These are phyloP conservation scores for Penicillium longicatenatum DNA, from an alignment of 495 filamentous ascomycete genomes.

Conservation along the genomic window DNA sequence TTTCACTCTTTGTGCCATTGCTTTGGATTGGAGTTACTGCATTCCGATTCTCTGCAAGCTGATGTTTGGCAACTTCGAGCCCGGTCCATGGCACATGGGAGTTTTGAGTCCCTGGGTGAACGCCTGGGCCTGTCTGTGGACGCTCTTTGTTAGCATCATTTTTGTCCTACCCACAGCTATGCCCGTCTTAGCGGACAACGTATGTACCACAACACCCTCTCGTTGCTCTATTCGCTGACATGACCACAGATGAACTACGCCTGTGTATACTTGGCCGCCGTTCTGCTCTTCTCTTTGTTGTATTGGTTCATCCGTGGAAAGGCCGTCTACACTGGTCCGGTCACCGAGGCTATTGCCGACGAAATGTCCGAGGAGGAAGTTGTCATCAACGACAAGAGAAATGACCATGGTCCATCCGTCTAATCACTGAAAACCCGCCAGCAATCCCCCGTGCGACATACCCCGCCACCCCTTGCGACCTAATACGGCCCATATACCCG, in stretches of 20 bases:
- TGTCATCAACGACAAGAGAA: slow-evolving; percentile 9
- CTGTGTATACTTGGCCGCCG: slow-evolving; percentile 17
- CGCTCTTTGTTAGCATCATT: slow-evolving; percentile 59
- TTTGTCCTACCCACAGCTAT: slow-evolving; percentile 60
- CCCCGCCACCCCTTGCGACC: neutral
- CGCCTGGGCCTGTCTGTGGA: slow-evolving; percentile 58
- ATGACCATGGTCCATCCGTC: slow-evolving; percentile 12
- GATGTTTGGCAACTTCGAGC: slow-evolving; percentile 55
- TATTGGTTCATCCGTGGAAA: slow-evolving; percentile 25
- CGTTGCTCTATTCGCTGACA: neutral
- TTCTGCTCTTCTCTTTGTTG: slow-evolving; percentile 13
- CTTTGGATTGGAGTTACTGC: slow-evolving; percentile 63
- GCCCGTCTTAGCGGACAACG: slow-evolving; percentile 50
- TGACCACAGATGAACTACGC: slow-evolving; percentile 45
- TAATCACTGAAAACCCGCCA: slow-evolving; percentile 1
- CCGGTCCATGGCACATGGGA: slow-evolving; percentile 64
- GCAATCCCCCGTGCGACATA: slow-evolving; percentile 3
- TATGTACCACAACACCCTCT: slow-evolving; percentile 21
- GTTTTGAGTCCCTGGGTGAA: slow-evolving; percentile 48
- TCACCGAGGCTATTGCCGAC: slow-evolving; percentile 22
- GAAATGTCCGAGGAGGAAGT: slow-evolving; percentile 17
- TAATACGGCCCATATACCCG: slow-evolving; percentile 6
- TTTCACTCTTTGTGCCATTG: slow-evolving; percentile 65
- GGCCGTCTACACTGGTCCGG: slow-evolving; percentile 22
- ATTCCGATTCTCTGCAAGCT: slow-evolving; percentile 66